Conservation (phyloP, 192 early-diverging fungal genomes). For the Dissophora globulifera region DNA sequence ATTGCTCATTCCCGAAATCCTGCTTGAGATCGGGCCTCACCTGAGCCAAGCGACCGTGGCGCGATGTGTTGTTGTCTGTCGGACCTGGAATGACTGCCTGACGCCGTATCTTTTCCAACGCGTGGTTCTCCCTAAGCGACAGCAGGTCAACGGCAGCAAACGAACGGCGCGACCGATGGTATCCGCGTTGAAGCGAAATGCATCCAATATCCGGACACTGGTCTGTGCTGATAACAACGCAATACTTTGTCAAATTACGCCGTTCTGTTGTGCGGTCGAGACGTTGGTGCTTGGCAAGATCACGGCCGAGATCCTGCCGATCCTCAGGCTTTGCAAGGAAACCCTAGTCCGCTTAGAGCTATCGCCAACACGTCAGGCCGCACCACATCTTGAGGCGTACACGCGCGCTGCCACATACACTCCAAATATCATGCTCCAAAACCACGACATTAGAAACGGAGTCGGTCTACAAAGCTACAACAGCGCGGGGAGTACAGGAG, state of each 20-base stretch:
- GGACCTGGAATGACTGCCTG: constrained; percentile 21
- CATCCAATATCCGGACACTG: constrained; percentile 11
- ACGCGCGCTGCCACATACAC: no score
- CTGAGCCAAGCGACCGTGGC: constrained; percentile 16
- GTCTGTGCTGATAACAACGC: constrained; percentile 22
- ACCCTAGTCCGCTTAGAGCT: constrained; percentile 20
- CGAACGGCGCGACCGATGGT: constrained; percentile 24
- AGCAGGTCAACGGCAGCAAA: constrained; percentile 8
- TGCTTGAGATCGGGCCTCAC: constrained; percentile 18
- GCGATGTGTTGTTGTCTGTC: constrained; percentile 21
- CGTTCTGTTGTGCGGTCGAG: constrained; percentile 13
- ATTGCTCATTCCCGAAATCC: constrained; percentile 30
- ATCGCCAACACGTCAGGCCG: background rate
- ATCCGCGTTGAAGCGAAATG: constrained; percentile 13
- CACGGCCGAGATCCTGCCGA: constrained; percentile 23
- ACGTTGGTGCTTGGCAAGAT: constrained; percentile 33
- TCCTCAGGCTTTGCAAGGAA: constrained; percentile 18
- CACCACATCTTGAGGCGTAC: no score
- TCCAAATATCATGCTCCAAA: no score
- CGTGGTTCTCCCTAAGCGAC: constrained; percentile 11
- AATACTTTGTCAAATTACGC: constrained; percentile 14
- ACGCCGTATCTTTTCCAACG: constrained; percentile 38
- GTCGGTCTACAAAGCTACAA: no score
- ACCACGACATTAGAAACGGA: no score
- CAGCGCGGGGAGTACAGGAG: no score